Percentiles rank a stretch among this genome's conserved stretches.
phyloP scores from a whole-genome alignment of 2,329 filamentous ascomycete species.

The Pseudogymnoascus sp. region DNA sequence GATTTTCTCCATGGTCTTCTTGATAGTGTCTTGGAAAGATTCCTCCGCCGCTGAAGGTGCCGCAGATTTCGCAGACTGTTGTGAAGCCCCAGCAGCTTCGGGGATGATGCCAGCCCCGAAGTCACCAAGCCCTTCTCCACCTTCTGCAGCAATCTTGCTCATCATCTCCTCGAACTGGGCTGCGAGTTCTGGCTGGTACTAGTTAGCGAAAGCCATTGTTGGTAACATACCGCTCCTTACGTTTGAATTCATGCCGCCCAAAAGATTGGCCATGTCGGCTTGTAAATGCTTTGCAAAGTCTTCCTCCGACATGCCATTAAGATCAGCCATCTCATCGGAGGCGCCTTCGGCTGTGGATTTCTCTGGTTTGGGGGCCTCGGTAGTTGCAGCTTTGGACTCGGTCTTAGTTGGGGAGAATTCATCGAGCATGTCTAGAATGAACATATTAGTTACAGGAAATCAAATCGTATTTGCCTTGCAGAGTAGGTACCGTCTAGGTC shows the following conservation, averaged over 20 bases:
- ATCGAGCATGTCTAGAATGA: slow-evolving; percentile 72
- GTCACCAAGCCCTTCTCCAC: slow-evolving; percentile 37
- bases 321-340: slow-evolving; percentile 18
- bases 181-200: slow-evolving; percentile 59
- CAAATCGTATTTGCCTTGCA: not conserved
- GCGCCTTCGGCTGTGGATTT: slow-evolving; percentile 15
- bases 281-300: slow-evolving; percentile 84
- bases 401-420: slow-evolving; percentile 69
- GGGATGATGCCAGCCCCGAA: slow-evolving; percentile 21
- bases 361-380: slow-evolving; percentile 23
- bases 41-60: slow-evolving; percentile 42
- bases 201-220: slow-evolving; percentile 3
- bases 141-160: slow-evolving; percentile 53
- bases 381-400: slow-evolving; percentile 37
- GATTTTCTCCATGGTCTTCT: slow-evolving; percentile 93
- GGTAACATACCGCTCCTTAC: slow-evolving; percentile 32
- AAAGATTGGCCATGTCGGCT: slow-evolving; percentile 77
- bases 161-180: slow-evolving; percentile 72
- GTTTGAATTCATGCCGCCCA: slow-evolving; percentile 61
- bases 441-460: not conserved
- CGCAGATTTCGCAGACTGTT: slow-evolving; percentile 21
- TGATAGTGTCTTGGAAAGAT: slow-evolving; percentile 86
- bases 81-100: slow-evolving; percentile 17
- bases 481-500: slow-evolving; percentile 71
- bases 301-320: slow-evolving; percentile 53